Percentiles rank a stretch among this genome's conserved stretches.
Evolutionary conservation across 169 alveolate genomes (phyloP).

Genomic region (Eimeria tenella): DNA sequence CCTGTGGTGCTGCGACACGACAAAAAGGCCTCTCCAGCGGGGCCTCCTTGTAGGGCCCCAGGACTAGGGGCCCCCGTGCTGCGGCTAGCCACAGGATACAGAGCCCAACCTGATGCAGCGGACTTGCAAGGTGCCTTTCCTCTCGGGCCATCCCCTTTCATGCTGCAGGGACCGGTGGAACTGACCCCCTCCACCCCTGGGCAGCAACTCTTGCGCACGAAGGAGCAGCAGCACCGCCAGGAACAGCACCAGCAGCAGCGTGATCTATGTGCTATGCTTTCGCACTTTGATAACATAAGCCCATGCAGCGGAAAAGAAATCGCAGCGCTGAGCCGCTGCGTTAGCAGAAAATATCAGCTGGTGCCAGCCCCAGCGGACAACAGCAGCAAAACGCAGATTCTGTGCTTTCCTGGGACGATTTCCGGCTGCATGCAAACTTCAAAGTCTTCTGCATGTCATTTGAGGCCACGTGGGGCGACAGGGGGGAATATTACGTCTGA

Average conservation of each 20-base stretch:
- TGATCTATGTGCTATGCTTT: not conserved
- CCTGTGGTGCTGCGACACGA: constrained; percentile 8
- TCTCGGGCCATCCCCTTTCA: not conserved
- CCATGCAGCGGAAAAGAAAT: constrained; percentile 19
- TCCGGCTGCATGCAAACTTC: too few relatives aligned
- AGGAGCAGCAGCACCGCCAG: constrained; percentile 16
- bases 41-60: not conserved
- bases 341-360: not conserved
- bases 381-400: not conserved
- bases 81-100: not conserved
- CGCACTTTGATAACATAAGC: not conserved
- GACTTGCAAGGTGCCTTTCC: not conserved
- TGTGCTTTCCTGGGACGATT: too few relatives aligned
- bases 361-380: not conserved
- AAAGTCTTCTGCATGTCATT: too few relatives aligned
- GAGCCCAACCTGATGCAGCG: not conserved
- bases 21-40: not conserved
- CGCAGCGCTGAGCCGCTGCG: not conserved
- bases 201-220: not conserved
- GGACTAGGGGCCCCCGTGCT: not conserved
- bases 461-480: too few relatives aligned
- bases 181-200: not conserved
- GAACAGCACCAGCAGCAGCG: constrained; percentile 7
- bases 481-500: too few relatives aligned
- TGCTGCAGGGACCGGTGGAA: not conserved